Percentiles rank a stretch among this genome's conserved stretches.
Evolutionary conservation across 805 yeast genomes (phyloP).

Genomic region (Phaffomyces thermotolerans): DNA sequence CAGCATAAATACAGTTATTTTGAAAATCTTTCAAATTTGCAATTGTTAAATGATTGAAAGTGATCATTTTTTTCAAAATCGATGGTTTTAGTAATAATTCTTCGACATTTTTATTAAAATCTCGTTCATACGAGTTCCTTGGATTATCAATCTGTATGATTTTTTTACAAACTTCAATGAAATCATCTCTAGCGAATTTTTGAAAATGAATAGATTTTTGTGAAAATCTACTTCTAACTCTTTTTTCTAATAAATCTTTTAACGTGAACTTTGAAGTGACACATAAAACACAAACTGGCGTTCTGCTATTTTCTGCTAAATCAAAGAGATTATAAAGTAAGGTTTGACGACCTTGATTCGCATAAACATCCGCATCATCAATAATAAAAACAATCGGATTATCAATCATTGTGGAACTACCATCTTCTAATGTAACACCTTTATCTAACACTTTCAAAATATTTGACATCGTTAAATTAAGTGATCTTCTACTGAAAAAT

Average conservation of each 20-base stretch:
- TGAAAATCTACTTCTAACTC: constrained; percentile 85
- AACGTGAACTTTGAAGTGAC: constrained; percentile 67
- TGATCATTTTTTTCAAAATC: constrained; percentile 30
- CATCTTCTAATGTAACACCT: constrained; percentile 12
- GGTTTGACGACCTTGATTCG: constrained; percentile 69
- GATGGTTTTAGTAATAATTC: constrained; percentile 24
- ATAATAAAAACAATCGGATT: constrained; percentile 64
- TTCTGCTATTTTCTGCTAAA: constrained; percentile 60
- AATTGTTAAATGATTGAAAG: constrained; percentile 47
- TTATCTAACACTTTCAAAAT: constrained; percentile 47
- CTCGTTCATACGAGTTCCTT: constrained; percentile 22
- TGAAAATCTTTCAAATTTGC: constrained; percentile 49
- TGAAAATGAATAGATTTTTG: constrained; percentile 64
- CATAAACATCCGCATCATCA: constrained; percentile 81
- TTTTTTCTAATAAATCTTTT: constrained; percentile 77
- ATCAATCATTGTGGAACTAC: constrained; percentile 11
- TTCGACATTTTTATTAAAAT: constrained; percentile 40
- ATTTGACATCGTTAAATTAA: constrained; percentile 54
- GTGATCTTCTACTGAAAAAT: constrained; percentile 43
- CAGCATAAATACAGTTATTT: constrained; percentile 35
- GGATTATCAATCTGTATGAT: constrained; percentile 28
- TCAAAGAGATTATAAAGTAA: constrained; percentile 84
- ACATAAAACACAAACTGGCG: constrained; percentile 80
- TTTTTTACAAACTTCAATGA: constrained; percentile 39
- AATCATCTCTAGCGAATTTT: constrained; percentile 39